Evolutionary conservation across 208 protist genomes (phyloP).

Genomic region (Trypanosoma vivax): DNA sequence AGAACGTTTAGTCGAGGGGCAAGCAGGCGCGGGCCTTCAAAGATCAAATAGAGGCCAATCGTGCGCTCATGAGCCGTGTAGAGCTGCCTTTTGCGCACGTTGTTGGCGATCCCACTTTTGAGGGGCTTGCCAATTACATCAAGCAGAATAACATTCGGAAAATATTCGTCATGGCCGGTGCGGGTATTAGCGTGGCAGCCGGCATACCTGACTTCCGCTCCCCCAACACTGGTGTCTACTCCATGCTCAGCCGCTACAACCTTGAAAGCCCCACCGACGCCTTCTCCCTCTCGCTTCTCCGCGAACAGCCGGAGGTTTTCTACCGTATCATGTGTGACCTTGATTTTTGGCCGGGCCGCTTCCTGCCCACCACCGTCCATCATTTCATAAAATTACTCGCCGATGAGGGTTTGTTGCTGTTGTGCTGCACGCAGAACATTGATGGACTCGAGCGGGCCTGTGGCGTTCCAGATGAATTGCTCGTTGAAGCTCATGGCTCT

Average conservation of each 20-base stretch:
- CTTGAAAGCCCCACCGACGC: constrained; percentile 85
- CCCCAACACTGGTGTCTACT: constrained; percentile 88
- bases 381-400: constrained; percentile 90
- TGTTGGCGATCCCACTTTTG: constrained; percentile 39
- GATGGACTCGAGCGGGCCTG: constrained; percentile 88
- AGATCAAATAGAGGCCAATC: background rate
- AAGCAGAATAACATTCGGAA: constrained; percentile 47
- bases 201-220: constrained; percentile 96
- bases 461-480: constrained; percentile 60
- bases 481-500: constrained; percentile 95
- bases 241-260: constrained; percentile 83
- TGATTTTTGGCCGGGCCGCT: constrained; percentile 78
- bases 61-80: background rate
- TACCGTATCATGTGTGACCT: constrained; percentile 84
- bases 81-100: constrained; percentile 23
- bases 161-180: constrained; percentile 88
- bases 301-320: constrained; percentile 84
- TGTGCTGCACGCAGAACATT: constrained; percentile 97
- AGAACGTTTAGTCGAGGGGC: too few relatives aligned
- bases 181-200: constrained; percentile 87
- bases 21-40: too few relatives aligned
- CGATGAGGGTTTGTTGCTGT: constrained; percentile 86
- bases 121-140: constrained; percentile 68
- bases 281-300: constrained; percentile 89
- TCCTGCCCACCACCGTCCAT: constrained; percentile 85